Conservation (phyloP, 1,284 basidiomycete genomes). For the Volvariella volvacea region DNA sequence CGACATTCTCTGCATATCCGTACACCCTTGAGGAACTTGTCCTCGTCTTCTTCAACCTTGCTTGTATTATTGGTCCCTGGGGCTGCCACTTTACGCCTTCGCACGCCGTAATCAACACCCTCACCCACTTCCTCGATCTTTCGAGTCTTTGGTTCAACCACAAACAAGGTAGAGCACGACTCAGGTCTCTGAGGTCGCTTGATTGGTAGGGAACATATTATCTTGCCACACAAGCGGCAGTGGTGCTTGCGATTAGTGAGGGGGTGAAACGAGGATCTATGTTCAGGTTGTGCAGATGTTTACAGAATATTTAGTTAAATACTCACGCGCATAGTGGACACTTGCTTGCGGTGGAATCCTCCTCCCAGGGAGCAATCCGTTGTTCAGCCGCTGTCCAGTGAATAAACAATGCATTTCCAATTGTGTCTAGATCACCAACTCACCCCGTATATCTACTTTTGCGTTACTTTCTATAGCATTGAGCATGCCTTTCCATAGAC, state of each 20-base stretch:
- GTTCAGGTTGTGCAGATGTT: not conserved
- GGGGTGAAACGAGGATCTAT: conserved; percentile 77
- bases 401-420: conserved; percentile 5
- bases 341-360: conserved; percentile 67
- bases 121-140: conserved; percentile 82
- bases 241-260: conserved; percentile 95
- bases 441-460: conserved; percentile 57
- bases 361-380: conserved; percentile 92
- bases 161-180: conserved; percentile 73
- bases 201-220: conserved; percentile 87
- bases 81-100: conserved; percentile 32
- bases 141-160: conserved; percentile 70
- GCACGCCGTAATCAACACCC: conserved; percentile 81
- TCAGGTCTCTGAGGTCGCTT: conserved; percentile 64
- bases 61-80: conserved; percentile 20
- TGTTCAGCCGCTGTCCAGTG: conserved; percentile 70
- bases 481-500: conserved; percentile 51
- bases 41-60: conserved; percentile 50
- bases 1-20: conserved; percentile 82
- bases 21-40: conserved; percentile 78
- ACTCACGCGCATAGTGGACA: conserved; percentile 86
- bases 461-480: conserved; percentile 30
- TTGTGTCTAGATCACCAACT: conserved; percentile 11
- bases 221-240: conserved; percentile 89
- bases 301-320: not conserved